phyloP scores from a whole-genome alignment of 768 basidiomycete genomes.

The Russula brevipes region DNA sequence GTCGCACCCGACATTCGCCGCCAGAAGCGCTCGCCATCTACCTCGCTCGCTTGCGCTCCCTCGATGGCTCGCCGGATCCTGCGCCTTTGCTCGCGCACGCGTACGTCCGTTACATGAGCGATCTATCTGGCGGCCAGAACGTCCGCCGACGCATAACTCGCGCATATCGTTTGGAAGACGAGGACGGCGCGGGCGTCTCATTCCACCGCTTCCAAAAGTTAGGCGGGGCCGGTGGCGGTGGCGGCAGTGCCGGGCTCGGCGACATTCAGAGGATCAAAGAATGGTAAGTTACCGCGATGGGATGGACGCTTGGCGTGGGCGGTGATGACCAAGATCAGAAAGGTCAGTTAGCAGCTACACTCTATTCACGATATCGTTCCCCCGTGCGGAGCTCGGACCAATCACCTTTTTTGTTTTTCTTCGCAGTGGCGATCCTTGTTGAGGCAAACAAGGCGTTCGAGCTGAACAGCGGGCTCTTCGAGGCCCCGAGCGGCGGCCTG shows the following conservation, averaged over 20 bases:
- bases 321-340: constrained; percentile 33
- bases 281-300: constrained; percentile 55
- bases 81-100: constrained; percentile 65
- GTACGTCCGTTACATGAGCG: constrained; percentile 80
- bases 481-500: background rate
- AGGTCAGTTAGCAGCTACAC: constrained; percentile 24
- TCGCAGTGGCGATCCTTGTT: constrained; percentile 28
- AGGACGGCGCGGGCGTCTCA: constrained; percentile 46
- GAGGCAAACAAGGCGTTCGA: constrained; percentile 35
- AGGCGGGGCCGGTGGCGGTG: constrained; percentile 35
- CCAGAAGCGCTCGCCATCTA: constrained; percentile 45
- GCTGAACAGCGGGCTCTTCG: constrained; percentile 29
- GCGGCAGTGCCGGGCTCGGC: constrained; percentile 39
- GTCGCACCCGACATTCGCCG: constrained; percentile 52
- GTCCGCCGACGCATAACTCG: constrained; percentile 59
- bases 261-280: constrained; percentile 72
- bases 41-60: constrained; percentile 26
- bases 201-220: constrained; percentile 70
- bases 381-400: too few relatives aligned
- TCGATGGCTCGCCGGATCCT: constrained; percentile 43
- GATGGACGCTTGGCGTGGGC: constrained; percentile 37
- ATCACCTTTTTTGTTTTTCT: background rate
- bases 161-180: constrained; percentile 49
- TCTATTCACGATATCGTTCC: background rate
- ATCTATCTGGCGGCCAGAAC: constrained; percentile 73